Evolutionary conservation across 768 basidiomycete species (phyloP), one percentile per base, ranked within the genome.

Genomic region (Bullera alba): DNA sequence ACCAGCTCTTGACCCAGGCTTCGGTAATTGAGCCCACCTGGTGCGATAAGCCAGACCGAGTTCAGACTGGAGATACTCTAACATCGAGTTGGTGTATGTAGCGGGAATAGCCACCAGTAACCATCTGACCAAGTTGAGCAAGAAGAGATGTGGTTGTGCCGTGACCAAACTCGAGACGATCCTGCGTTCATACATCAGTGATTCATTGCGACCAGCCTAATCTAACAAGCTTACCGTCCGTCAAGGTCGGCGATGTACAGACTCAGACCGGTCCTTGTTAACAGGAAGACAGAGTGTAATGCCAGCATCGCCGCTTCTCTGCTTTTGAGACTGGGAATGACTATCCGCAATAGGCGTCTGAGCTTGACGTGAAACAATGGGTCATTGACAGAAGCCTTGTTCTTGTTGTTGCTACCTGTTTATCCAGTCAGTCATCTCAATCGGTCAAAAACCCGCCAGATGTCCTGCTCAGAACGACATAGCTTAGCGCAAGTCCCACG

Each of bases 121-220:
- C 93, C 93, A 99, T 42, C 83, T 81, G 27, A 84, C 73, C 54
- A 99, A 91, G 54, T 95, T 90, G 53, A 79, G 73, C 27, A 90
- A 78, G 75, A 97, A 96, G 46, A 83, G 77, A 2, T 77, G 59
- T 2, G 87, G 82, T 61, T 84, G 82, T 5, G 86, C 88, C 49
- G 90, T 83, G 27, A 99, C 93, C 8, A 99, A 80, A 41, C 87
- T 89, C 3, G 92, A 88, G 4, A 97, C 93, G 58, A 97, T 96
- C 68, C 89, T 92, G 46, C 56, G 26, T 12, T 15, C 34, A 25
- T 38, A 30, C 16, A 43, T 2, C 32, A 44, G 28, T 26, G n/a
- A 8, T 3, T 39, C 16, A 26, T 21, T 7, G 6, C 5, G 37
- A 27, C 7, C 17, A 38, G 39, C 19, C 12, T 12, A 25, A 15